Evolutionary conservation across 176 grass and related monocot species (phyloP).

Genomic region (Triticum monococcum): DNA sequence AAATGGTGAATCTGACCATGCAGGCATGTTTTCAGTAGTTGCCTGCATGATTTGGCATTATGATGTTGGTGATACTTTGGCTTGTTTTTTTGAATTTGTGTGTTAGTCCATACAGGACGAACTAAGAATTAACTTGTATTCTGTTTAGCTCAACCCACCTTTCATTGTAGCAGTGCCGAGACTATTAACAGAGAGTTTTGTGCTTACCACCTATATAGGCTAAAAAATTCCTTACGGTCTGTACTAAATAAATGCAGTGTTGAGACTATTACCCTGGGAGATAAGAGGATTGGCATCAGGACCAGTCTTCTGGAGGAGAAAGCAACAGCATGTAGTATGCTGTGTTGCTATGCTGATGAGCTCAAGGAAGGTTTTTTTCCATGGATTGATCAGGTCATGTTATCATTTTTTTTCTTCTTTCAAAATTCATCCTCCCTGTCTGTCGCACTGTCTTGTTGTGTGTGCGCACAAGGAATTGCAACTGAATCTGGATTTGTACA

Average conservation of each 20-base stretch:
- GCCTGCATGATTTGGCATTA: background rate
- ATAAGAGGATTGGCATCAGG: constrained; percentile 77
- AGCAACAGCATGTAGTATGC: constrained; percentile 86
- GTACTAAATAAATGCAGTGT: constrained; percentile 46
- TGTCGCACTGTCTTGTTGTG: background rate
- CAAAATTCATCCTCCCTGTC: background rate
- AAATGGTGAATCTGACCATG: constrained; percentile 1
- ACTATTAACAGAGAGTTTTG: background rate
- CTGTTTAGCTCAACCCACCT: constrained; percentile 11
- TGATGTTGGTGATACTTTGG: background rate
- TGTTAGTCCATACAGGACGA: background rate
- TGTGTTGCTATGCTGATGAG: constrained; percentile 86
- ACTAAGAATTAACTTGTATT: background rate
- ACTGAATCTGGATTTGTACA: constrained; percentile 40
- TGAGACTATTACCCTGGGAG: constrained; percentile 74
- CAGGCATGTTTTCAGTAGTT: background rate
- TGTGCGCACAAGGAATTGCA: background rate
- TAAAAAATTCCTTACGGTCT: background rate
- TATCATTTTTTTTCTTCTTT: background rate
- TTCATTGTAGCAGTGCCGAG: constrained; percentile 4
- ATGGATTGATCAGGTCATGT: constrained; percentile 85
- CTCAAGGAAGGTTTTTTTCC: constrained; percentile 90
- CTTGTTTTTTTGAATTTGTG: background rate
- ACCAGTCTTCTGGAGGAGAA: constrained; percentile 87
- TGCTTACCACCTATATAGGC: background rate